phyloP scores from a whole-genome alignment of 805 yeast genomes.

The Grigorovia humatica region DNA sequence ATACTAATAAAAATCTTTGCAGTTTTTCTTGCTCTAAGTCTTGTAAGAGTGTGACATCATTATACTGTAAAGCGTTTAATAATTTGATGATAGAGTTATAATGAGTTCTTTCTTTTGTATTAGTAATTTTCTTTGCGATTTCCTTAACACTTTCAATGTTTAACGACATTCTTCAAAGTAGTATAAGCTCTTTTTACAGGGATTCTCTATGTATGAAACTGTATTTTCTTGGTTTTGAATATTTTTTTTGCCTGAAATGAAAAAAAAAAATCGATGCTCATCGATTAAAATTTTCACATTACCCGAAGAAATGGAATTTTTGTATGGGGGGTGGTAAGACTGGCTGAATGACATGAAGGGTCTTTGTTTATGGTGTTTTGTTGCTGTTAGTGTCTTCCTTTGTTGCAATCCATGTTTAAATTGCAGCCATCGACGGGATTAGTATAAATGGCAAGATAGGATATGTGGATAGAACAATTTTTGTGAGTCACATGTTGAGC shows the following conservation, averaged over 20 bases:
- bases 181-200: background rate
- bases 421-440: no score
- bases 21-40: slow-evolving; percentile 13
- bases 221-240: background rate
- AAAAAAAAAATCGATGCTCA: background rate
- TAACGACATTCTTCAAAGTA: slow-evolving; percentile 7
- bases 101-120: slow-evolving; percentile 21
- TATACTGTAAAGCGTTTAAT: slow-evolving; percentile 13
- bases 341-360: background rate
- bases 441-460: no score
- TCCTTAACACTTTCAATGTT: slow-evolving; percentile 20
- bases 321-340: background rate
- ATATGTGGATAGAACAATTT: no score
- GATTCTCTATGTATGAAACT: background rate
- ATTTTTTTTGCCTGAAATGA: background rate
- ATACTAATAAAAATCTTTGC: slow-evolving; percentile 22
- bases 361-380: no score
- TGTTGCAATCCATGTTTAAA: no score
- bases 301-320: background rate
- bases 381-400: no score
- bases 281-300: background rate
- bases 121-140: slow-evolving; percentile 19
- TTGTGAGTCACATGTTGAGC: no score
- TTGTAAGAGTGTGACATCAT: background rate
- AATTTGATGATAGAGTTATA: slow-evolving; percentile 26